Conservation (phyloP, 306 rosid genomes). For the Acacia confusa region DNA sequence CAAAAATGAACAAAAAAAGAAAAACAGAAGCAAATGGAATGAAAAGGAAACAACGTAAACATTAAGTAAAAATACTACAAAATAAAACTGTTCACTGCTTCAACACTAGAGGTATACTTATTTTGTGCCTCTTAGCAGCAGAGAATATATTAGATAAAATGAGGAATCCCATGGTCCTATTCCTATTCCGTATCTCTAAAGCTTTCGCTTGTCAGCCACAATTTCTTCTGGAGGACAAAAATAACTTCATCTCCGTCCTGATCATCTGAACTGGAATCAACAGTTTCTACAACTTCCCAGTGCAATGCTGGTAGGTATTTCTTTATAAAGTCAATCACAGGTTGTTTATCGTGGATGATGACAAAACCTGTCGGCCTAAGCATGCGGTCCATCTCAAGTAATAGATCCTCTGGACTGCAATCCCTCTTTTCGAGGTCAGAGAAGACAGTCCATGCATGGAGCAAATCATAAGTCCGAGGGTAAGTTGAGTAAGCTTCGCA, state of each 20-base stretch:
- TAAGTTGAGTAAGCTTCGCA: constrained; percentile 81
- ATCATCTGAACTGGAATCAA: constrained; percentile 52
- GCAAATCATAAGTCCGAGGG: constrained; percentile 89
- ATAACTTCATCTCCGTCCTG: constrained; percentile 62
- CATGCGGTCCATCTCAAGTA: constrained; percentile 90
- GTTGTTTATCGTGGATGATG: constrained; percentile 70
- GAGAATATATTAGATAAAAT: constrained; percentile 24
- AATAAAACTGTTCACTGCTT: constrained; percentile 40
- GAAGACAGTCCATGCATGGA: constrained; percentile 81
- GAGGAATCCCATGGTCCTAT: constrained; percentile 43
- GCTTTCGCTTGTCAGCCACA: constrained; percentile 76
- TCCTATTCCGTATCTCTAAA: constrained; percentile 66
- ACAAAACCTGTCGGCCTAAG: constrained; percentile 82
- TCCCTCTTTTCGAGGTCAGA: constrained; percentile 74
- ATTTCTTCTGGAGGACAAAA: constrained; percentile 77
- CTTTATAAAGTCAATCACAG: constrained; percentile 66
- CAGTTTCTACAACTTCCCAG: constrained; percentile 81
- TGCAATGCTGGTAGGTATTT: constrained; percentile 73
- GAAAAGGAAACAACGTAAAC: constrained; percentile 31
- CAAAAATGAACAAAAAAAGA: constrained; percentile 27
- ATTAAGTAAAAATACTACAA: constrained; percentile 48
- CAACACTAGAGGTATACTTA: constrained; percentile 48
- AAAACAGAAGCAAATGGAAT: constrained; percentile 19
- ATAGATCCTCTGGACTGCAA: constrained; percentile 74
- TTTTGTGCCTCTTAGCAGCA: constrained; percentile 48